Evolutionary conservation across 2,329 filamentous ascomycete genomes (phyloP).

Genomic region (Aspergillus chevalieri): DNA sequence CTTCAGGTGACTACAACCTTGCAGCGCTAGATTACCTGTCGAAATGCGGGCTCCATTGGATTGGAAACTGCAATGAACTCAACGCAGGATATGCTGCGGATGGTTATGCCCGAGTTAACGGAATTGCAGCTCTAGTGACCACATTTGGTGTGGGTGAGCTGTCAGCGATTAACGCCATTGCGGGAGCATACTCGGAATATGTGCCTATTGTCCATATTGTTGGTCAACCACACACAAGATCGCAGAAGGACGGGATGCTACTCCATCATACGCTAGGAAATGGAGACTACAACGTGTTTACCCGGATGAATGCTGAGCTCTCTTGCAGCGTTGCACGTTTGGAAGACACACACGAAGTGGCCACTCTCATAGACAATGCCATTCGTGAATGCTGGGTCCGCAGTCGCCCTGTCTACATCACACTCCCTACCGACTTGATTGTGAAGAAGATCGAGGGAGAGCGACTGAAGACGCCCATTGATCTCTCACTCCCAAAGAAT

Average conservation of each 20-base stretch:
- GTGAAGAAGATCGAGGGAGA: conserved; percentile 68
- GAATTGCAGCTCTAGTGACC: conserved; percentile 63
- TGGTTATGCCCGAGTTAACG: conserved; percentile 68
- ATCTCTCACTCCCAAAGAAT: conserved; percentile 59
- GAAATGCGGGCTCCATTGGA: conserved; percentile 51
- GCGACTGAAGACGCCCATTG: conserved; percentile 63
- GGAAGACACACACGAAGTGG: conserved; percentile 62
- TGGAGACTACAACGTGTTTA: conserved; percentile 76
- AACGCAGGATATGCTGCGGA: conserved; percentile 71
- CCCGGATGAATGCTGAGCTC: conserved; percentile 67
- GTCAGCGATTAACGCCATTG: conserved; percentile 67
- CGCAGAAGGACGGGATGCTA: conserved; percentile 41
- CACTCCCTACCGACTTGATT: conserved; percentile 75
- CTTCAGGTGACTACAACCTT: conserved; percentile 60
- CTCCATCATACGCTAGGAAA: conserved; percentile 67
- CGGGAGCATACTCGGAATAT: conserved; percentile 68
- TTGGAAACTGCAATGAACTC: conserved; percentile 58
- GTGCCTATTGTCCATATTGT: conserved; percentile 62
- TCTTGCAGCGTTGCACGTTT: conserved; percentile 67
- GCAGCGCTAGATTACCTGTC: conserved; percentile 53
- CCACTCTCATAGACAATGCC: conserved; percentile 69
- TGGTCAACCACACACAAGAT: conserved; percentile 45
- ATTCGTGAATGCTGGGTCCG: conserved; percentile 67
- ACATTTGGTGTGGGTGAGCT: conserved; percentile 66
- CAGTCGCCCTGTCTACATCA: conserved; percentile 76